Base-by-base conservation (phyloP, 345 rosid genomes). In the Eucalyptus lansdowneana region DNA sequence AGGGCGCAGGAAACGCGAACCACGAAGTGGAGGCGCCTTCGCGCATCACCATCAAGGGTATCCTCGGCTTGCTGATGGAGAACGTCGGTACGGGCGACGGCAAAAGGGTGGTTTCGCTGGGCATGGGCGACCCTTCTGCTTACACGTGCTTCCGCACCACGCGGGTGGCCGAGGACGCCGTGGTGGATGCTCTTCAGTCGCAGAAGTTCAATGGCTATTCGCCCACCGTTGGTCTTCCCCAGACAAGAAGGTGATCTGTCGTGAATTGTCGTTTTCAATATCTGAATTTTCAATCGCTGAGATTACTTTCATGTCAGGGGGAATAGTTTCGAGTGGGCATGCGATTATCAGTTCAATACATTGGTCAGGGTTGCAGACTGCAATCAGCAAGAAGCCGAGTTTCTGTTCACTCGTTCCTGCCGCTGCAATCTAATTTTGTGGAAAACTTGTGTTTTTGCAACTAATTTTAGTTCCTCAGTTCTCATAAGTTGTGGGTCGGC, bases 41-140 rank as follows among this genome's bases (percentile, higher is more conserved):
- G 34, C 91, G 93, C 69, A 95, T 97, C 14, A 96, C 97, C 49
- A 96, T 97, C 40, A 96, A 97, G 91, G 99, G 99, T 21, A 96
- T 94, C 87, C 91, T 96, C 45, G 93, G 97, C 91, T 88, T 96
- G 91, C 87, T 97, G 69, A 91, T 94, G 95, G 93, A 95, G 58
- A 95, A 86, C 89, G 89, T 94, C 88, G 93, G 94, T 44, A 95
- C 92, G 27, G 89, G 87, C 16, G 69, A 93, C 29, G 91, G 72
- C 44, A 96, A 91, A 90, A 93, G 88, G 90, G 91, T 95, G 47
- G 94, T 97, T 92, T 95, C 99, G 9, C 90, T 97, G 19, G 99
- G 99, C 10, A 94, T 97, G 94, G 99, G 99, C 60, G 99, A 98
- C 94, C 99, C 99, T 65, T 91, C 98, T 56, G 95, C 94, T 15